Conservation (phyloP, 179 eudicot genomes). For the Gypsophila paniculata region DNA sequence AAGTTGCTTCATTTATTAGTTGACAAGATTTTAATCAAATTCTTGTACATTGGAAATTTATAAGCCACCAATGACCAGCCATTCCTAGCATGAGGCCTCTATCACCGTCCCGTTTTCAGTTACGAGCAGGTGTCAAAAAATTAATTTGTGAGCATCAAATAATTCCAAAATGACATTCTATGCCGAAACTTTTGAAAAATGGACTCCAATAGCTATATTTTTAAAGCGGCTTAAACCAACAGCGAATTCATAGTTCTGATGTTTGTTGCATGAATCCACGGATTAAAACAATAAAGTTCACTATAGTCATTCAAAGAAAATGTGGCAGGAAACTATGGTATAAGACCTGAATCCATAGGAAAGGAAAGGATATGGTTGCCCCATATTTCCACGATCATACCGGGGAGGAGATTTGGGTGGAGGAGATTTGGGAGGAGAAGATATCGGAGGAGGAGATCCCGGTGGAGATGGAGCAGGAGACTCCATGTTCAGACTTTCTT, state of each 20-base stretch:
- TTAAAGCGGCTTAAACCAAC: conserved; percentile 8
- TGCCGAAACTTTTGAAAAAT: too few relatives aligned
- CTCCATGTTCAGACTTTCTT: conserved; percentile 72
- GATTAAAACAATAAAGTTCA: background rate
- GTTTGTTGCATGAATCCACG: background rate
- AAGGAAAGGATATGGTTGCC: conserved; percentile 51
- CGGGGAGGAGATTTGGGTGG: conserved; percentile 43
- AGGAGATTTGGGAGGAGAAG: conserved; percentile 40
- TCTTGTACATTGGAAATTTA: background rate
- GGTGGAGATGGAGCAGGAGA: conserved; percentile 48
- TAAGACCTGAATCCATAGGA: conserved; percentile 64
- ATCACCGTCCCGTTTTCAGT: background rate
- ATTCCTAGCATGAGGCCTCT: background rate
- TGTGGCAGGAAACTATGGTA: conserved; percentile 8
- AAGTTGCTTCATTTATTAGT: background rate
- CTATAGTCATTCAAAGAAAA: background rate
- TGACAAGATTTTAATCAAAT: background rate
- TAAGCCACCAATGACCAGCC: background rate
- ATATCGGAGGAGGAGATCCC: conserved; percentile 17
- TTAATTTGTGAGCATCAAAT: background rate
- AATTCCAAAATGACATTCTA: background rate
- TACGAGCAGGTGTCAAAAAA: background rate
- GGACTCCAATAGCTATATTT: background rate
- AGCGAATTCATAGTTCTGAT: background rate
- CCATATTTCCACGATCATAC: conserved; percentile 49